phyloP scores from a whole-genome alignment of 306 rosid genomes.

The Dalbergia oliveri region DNA sequence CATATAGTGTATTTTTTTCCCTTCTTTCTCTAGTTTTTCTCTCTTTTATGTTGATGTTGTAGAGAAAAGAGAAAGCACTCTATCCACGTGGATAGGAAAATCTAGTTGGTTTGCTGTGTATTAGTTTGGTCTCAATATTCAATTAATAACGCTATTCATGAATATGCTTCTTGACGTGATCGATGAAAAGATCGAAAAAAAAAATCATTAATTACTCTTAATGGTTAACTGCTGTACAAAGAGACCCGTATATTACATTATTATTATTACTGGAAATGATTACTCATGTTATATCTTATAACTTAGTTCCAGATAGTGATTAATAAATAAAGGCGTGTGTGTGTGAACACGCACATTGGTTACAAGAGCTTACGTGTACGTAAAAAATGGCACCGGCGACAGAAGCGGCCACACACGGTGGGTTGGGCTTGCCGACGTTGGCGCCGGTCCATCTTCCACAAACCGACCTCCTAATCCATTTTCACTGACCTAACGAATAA shows the following conservation, averaged over 20 bases:
- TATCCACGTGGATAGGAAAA: slow-evolving; percentile 59
- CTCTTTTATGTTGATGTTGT: slow-evolving; percentile 33
- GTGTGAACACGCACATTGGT: slow-evolving; percentile 49
- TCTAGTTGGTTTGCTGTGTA: slow-evolving; percentile 43
- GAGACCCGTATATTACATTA: background rate
- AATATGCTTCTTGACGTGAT: slow-evolving; percentile 41
- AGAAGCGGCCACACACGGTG: slow-evolving; percentile 51
- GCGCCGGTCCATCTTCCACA: slow-evolving; percentile 35
- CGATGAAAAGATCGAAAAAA: slow-evolving; percentile 12
- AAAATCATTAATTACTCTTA: background rate
- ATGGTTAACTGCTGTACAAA: slow-evolving; percentile 12
- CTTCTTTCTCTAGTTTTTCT: too few species aligned
- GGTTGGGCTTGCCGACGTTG: slow-evolving; percentile 54
- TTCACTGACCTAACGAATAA: background rate
- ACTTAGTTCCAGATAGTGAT: background rate
- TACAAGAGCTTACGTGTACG: slow-evolving; percentile 31
- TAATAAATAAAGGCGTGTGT: background rate
- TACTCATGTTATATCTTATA: too few species aligned
- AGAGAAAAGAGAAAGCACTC: slow-evolving; percentile 60
- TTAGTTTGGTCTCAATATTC: slow-evolving; percentile 16
- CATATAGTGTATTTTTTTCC: background rate
- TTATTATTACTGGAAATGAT: too few species aligned
- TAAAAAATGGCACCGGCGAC: slow-evolving; percentile 55
- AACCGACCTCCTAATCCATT: slow-evolving; percentile 47
- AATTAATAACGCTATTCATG: slow-evolving; percentile 27